These are phyloP conservation scores for Phytophthora constricta DNA, from an alignment of 352 stramenopile species.

Conservation along the genomic window DNA sequence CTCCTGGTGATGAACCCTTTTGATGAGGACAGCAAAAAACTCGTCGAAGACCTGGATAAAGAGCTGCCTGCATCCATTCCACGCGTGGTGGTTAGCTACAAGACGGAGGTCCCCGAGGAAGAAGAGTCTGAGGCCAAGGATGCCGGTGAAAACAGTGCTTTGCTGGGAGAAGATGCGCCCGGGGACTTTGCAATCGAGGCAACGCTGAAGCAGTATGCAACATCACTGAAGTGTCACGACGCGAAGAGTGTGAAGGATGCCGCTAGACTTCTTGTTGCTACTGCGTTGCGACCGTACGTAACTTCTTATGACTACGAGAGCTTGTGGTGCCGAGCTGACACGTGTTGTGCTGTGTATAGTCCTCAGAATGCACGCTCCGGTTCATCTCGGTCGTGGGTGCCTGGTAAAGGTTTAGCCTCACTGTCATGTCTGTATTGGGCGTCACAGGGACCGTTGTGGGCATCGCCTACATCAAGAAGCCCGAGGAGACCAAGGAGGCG, in stretches of 20 bases:
- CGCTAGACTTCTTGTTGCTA: constrained; percentile 48
- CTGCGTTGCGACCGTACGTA: constrained; percentile 64
- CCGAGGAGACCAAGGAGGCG: constrained; percentile 38
- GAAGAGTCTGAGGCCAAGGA: constrained; percentile 17
- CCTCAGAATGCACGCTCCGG: constrained; percentile 62
- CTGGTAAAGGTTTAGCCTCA: constrained; percentile 16
- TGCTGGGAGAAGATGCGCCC: constrained; percentile 22
- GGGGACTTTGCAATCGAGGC: constrained; percentile 57
- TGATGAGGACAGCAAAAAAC: constrained; percentile 47
- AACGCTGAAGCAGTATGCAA: constrained; percentile 56
- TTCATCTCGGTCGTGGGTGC: constrained; percentile 37
- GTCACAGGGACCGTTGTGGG: constrained; percentile 17
- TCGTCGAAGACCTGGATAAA: constrained; percentile 61
- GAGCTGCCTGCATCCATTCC: constrained; percentile 62
- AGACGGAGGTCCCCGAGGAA: constrained; percentile 32
- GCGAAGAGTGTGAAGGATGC: constrained; percentile 43
- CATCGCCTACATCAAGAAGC: constrained; percentile 33
- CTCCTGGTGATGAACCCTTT: constrained; percentile 73
- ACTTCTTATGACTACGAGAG: constrained; percentile 1
- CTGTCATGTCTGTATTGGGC: constrained; percentile 14
- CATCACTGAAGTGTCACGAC: constrained; percentile 52
- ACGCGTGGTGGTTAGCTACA: constrained; percentile 67
- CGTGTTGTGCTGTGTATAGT: constrained; percentile 26
- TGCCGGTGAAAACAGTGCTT: constrained; percentile 17
- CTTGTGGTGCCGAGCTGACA: background rate